Evolutionary conservation across 2,329 filamentous ascomycete species (phyloP).

Genomic region (Trichoderma asperellum): DNA sequence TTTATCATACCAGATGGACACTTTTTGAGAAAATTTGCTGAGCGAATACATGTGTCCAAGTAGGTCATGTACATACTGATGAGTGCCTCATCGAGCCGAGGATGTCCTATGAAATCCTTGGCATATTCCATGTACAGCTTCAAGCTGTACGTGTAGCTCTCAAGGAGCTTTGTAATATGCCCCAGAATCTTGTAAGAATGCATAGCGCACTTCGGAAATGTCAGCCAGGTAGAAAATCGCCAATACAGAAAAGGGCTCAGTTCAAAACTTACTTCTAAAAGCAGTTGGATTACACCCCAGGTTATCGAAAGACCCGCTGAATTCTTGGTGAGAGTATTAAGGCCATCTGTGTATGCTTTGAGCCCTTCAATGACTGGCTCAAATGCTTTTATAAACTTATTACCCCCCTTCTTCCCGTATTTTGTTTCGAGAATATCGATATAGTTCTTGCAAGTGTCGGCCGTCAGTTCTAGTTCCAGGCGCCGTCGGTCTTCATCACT

Average conservation of each 20-base stretch:
- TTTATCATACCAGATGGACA: neutral
- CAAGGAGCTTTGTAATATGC: neutral
- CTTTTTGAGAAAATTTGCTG: neutral
- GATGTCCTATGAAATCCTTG: neutral
- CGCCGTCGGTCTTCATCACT: neutral
- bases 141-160: neutral
- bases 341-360: neutral
- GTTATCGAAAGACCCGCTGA: neutral
- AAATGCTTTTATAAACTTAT: neutral
- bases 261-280: neutral
- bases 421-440: neutral
- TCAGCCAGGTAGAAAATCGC: neutral
- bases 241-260: neutral
- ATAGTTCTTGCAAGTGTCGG: neutral
- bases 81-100: neutral
- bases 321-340: neutral
- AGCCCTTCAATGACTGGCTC: neutral
- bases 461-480: neutral
- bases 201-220: neutral
- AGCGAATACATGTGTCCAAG: neutral
- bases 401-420: neutral
- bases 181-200: neutral
- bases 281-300: neutral
- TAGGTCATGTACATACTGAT: neutral
- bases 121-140: neutral